Base-by-base conservation (phyloP, 371 early-diverging fungal genomes). In the Mucor velutinosus region DNA sequence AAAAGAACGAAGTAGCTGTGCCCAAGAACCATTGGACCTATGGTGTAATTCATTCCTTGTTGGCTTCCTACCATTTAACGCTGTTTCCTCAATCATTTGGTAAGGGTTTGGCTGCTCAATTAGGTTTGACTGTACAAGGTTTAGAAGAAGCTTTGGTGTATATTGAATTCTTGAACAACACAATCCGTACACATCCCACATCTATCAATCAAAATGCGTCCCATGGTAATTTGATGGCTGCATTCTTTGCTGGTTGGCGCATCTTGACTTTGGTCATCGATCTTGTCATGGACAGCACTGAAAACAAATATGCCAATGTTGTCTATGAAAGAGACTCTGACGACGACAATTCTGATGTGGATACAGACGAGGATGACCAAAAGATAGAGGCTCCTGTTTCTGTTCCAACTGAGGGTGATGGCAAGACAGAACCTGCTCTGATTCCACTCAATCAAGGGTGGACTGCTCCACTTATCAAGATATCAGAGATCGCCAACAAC, bases 211-310 rank as follows among this genome's bases (percentile, higher is more conserved):
- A 62, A 4, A 39, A 62, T 15, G 49, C 41, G 11, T 55, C 65
- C 0, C 69, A 67, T 14, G 79, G 77, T 1, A 81, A 77, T 53
- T 75, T 76, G 2, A 72, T 81, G 69, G 69, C 83, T 15, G 79
- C 78, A 2, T 81, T 83, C 58, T 77, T 83, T 61, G 83, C 81
- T 32, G 74, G 77, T 3, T 83, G 83, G 83, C 70, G 73, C 15
- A 57, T 79, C 19, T 41, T 76, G 7, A 37, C 66, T 1, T 37
- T 65, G 5, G 77, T 80, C 7, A 71, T 80, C 19, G 74, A 82
- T 41, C 51, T 70, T 8, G 64, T 77, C 0, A 64, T 74, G 63
- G 64, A 71, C 2, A 70, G 67, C 30, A 76, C 77, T 3, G 73
- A 76, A 45, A 47, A 72, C 25, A 76, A 74, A 17, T 72, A 72